A percentile compares a stretch with the other conserved stretches of the same genome.
phyloP scores from a whole-genome alignment of 2,329 filamentous ascomycete species.

The Colletotrichum falcatum region DNA sequence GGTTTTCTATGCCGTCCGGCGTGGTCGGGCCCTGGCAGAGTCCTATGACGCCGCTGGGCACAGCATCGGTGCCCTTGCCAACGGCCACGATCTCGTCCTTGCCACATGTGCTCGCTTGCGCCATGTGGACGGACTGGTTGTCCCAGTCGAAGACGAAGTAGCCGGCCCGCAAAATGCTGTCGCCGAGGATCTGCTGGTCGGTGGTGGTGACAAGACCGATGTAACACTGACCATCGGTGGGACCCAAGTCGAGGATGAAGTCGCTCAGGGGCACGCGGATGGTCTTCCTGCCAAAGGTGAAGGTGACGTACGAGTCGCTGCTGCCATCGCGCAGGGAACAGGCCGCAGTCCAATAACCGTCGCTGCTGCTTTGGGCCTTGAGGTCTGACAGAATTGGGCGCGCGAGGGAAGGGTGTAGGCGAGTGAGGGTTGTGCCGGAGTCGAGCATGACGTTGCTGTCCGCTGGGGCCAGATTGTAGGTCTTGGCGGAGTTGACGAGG shows the following conservation, averaged over 20 bases:
- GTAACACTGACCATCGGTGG: slow-evolving; percentile 51
- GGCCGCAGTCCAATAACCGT: slow-evolving; percentile 59
- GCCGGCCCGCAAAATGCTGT: slow-evolving; percentile 57
- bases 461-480: slow-evolving; percentile 44
- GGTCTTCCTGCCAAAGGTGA: slow-evolving; percentile 57
- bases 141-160: slow-evolving; percentile 63
- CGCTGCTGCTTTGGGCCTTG: slow-evolving; percentile 52
- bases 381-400: slow-evolving; percentile 57
- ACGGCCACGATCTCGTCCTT: slow-evolving; percentile 53
- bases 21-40: slow-evolving; percentile 50
- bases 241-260: slow-evolving; percentile 60
- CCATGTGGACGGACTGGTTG: slow-evolving; percentile 55
- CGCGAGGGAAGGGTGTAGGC: slow-evolving; percentile 59
- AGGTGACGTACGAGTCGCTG: slow-evolving; percentile 53
- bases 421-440: slow-evolving; percentile 63
- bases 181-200: slow-evolving; percentile 59
- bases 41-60: slow-evolving; percentile 49
- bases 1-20: slow-evolving; percentile 12
- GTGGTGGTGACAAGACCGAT: slow-evolving; percentile 55
- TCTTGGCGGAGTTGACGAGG: slow-evolving; percentile 41
- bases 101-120: slow-evolving; percentile 56
- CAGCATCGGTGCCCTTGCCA: slow-evolving; percentile 48
- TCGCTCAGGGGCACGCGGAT: slow-evolving; percentile 60
- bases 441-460: slow-evolving; percentile 62
- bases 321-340: slow-evolving; percentile 57